Percentiles rank a stretch among this genome's conserved stretches.
These are phyloP conservation scores for Solanum sitiens DNA, from an alignment of 257 asterid species.

Conservation along the genomic window DNA sequence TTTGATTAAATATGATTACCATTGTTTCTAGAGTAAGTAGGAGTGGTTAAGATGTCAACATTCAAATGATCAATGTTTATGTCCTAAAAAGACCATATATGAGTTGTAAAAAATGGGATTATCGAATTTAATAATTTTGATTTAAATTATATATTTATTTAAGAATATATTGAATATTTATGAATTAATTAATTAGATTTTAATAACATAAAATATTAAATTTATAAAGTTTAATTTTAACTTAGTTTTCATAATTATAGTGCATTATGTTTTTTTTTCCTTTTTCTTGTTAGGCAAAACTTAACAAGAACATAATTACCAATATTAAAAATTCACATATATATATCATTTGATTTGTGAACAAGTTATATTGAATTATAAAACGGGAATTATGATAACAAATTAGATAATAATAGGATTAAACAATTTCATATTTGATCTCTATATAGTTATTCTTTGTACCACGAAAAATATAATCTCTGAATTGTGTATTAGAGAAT, in stretches of 20 bases:
- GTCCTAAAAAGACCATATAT: neutral
- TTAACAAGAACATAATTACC: neutral
- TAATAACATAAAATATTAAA: neutral
- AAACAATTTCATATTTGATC: neutral
- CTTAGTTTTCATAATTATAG: accelerated
- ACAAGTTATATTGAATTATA: neutral
- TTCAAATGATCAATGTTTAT: neutral
- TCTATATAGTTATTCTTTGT: neutral
- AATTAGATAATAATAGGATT: neutral
- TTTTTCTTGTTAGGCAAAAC: neutral
- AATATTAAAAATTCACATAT: no score
- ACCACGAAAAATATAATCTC: neutral
- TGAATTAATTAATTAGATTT: neutral
- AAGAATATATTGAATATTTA: neutral
- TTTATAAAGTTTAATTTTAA: neutral
- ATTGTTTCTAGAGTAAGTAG: neutral
- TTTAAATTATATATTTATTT: neutral
- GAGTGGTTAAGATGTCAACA: neutral
- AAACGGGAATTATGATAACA: neutral
- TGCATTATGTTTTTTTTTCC: accelerated
- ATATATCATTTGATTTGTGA: neutral
- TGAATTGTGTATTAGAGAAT: neutral
- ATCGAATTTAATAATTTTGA: accelerated
- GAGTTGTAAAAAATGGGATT: neutral
- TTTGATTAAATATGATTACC: neutral